phyloP scores from a whole-genome alignment of 305 asterid genomes.

The Ajuga reptans region DNA sequence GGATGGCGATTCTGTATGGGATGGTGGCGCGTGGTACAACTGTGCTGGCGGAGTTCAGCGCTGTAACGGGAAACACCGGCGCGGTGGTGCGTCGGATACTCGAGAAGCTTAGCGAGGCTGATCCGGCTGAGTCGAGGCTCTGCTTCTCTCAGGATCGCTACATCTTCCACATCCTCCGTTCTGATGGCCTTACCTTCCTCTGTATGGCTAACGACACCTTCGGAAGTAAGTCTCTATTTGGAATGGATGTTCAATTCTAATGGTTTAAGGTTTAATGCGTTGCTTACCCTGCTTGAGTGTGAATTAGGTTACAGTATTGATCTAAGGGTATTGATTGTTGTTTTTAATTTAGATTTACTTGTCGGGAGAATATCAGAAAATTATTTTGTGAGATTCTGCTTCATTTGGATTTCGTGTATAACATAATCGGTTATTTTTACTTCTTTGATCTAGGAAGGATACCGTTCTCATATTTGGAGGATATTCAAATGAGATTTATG shows the following conservation, averaged over 20 bases:
- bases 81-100: slow-evolving; percentile 80
- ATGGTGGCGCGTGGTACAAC: slow-evolving; percentile 88
- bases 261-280: slow-evolving; percentile 18
- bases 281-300: not conserved
- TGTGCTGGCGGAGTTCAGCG: slow-evolving; percentile 92
- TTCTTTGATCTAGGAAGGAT: slow-evolving; percentile 56
- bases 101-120: slow-evolving; percentile 62
- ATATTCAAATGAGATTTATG: slow-evolving; percentile 90
- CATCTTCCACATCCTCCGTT: slow-evolving; percentile 80
- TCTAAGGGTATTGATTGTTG: not conserved
- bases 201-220: slow-evolving; percentile 97
- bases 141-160: slow-evolving; percentile 95
- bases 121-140: slow-evolving; percentile 67
- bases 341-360: not conserved
- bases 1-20: slow-evolving; percentile 84
- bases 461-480: slow-evolving; percentile 89
- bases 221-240: slow-evolving; percentile 50
- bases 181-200: slow-evolving; percentile 73
- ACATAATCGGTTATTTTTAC: not conserved
- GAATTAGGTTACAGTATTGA: slow-evolving; percentile 5
- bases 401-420: not conserved
- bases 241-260: not conserved
- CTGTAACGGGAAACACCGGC: slow-evolving; percentile 85
- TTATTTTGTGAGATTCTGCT: not conserved
- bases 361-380: not conserved